These are phyloP conservation scores for Obelidium mucronatum DNA, from an alignment of 192 early-diverging fungal genomes.

Conservation along the genomic window DNA sequence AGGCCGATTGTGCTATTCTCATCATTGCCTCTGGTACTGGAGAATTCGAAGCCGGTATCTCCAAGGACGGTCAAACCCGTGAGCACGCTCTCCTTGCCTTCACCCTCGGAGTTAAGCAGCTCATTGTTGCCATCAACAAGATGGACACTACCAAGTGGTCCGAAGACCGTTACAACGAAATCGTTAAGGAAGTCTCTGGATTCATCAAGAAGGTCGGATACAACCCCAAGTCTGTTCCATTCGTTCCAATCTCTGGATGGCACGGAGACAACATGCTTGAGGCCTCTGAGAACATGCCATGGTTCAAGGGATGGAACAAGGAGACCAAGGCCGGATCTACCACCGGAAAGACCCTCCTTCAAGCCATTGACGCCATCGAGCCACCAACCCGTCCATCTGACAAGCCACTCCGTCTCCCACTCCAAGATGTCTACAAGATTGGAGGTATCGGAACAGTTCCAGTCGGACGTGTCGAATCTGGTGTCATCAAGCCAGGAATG, in stretches of 20 bases:
- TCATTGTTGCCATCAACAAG: conserved; percentile 99
- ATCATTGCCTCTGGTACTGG: conserved; percentile 92
- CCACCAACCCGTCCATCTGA: conserved; percentile 88
- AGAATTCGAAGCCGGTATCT: conserved; percentile 97
- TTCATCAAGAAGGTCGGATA: conserved; percentile 98
- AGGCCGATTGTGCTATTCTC: conserved; percentile 97
- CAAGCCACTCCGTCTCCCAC: conserved; percentile 95
- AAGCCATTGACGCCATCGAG: conserved; percentile 95
- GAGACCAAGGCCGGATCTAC: conserved; percentile 75
- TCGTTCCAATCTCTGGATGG: conserved; percentile 99
- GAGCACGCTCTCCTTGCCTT: conserved; percentile 98
- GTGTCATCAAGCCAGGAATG: conserved; percentile 91
- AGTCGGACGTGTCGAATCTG: conserved; percentile 97
- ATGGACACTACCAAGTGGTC: conserved; percentile 98
- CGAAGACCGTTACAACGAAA: conserved; percentile 94
- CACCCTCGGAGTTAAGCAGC: conserved; percentile 98
- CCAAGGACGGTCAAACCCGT: conserved; percentile 99
- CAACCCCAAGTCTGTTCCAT: conserved; percentile 90
- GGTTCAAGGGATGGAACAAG: conserved; percentile 98
- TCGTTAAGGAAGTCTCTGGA: conserved; percentile 91
- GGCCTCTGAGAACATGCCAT: conserved; percentile 90
- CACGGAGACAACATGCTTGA: conserved; percentile 99
- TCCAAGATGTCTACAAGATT: conserved; percentile 99
- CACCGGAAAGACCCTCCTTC: conserved; percentile 82
- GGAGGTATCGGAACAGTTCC: conserved; percentile 96